Conservation (phyloP, 2,329 filamentous ascomycete genomes). For the Annulohypoxylon truncatum region DNA sequence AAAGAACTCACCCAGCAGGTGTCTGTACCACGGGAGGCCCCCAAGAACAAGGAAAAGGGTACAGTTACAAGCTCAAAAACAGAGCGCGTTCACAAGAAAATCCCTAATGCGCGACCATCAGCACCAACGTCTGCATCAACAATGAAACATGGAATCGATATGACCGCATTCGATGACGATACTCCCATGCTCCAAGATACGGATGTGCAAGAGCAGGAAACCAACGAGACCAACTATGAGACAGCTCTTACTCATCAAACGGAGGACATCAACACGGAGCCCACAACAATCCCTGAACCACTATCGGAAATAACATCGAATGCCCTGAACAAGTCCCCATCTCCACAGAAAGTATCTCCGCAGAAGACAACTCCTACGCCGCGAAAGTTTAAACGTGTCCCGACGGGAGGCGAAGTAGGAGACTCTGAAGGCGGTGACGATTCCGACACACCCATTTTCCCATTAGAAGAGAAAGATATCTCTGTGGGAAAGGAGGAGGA, state of each 20-base stretch:
- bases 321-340: conserved; percentile 57
- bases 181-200: conserved; percentile 38
- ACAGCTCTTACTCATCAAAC: conserved; percentile 56
- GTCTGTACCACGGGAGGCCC: conserved; percentile 23
- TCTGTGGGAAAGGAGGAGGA: conserved; percentile 19
- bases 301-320: conserved; percentile 57
- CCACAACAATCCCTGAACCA: conserved; percentile 48
- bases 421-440: conserved; percentile 56
- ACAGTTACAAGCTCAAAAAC: conserved; percentile 38
- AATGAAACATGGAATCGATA: conserved; percentile 52
- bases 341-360: conserved; percentile 48
- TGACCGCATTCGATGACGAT: conserved; percentile 55
- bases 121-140: conserved; percentile 26
- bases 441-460: conserved; percentile 37
- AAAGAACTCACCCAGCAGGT: conserved; percentile 56
- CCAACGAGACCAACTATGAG: conserved; percentile 51
- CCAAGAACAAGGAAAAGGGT: conserved; percentile 36
- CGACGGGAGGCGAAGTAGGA: conserved; percentile 54
- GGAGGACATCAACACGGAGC: conserved; percentile 45
- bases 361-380: conserved; percentile 43
- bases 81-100: conserved; percentile 36
- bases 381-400: conserved; percentile 50
- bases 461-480: conserved; percentile 13
- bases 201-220: conserved; percentile 19
- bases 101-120: conserved; percentile 25